Base-by-base conservation (phyloP, 345 rosid species). In the Heritiera fomes region DNA sequence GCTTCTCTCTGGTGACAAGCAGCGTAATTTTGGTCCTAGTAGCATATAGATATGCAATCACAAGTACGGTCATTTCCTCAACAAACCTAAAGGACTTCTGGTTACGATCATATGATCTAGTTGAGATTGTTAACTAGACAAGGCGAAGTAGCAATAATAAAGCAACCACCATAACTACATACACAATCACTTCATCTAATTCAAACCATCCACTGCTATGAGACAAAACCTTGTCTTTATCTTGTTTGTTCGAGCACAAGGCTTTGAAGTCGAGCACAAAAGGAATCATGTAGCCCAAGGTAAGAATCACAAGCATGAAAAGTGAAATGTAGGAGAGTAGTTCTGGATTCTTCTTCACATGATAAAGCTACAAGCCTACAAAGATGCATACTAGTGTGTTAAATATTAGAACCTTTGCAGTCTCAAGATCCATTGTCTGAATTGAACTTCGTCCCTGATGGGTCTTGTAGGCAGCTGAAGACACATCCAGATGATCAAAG, bases 351-450 rank as follows among this genome's bases (percentile, higher is more conserved):
- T 75, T 84, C 78, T 77, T 87, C 79, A 69, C 85, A 49, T 87
- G 79, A 45, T 78, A 50, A 67, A 90, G 80, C 60, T 34, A 3
- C 38, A 34, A 34, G 38, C 38, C 38, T 34, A 1, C 38, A 34
- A 34, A 34, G 38, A 34, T 34, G 38, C 38, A 34, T 1, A 85
- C 61, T 46, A 87, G 79, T 49, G 87, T 88, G 38, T 34, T 34
- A 34, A 34, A 34, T 34, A 86, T 60, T 61, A 90, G 80, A 75
- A 75, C 90, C 80, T 84, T 62, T 38, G 18, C 53, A 53, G 86
- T 79, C 88, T 90, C 89, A 80, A 84, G 56, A 84, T 89, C 87
- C 85, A 83, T 81, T 75, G 86, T 71, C 88, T 86, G 82, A 4
- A 85, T 78, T 23, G 80, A 78, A 46, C 61, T 66, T 53, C 55